These are phyloP conservation scores for Stachybotrys chartarum DNA, from an alignment of 2,329 filamentous ascomycete species.

Conservation along the genomic window DNA sequence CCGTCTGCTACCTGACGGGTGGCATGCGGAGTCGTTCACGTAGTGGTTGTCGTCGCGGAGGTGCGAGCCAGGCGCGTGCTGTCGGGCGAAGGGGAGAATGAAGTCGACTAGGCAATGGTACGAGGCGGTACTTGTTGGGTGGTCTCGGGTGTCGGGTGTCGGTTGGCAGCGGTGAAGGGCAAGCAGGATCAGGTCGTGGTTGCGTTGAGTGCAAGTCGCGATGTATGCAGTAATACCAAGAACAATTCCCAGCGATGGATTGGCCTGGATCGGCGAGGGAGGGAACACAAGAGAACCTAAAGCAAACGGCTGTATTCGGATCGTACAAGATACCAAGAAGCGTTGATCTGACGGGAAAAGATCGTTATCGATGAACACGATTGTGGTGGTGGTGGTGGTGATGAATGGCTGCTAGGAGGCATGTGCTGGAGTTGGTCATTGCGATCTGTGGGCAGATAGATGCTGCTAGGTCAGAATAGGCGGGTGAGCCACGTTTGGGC, in stretches of 20 bases:
- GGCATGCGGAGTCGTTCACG: neutral
- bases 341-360: neutral
- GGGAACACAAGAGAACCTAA: neutral
- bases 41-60: conserved; percentile 3
- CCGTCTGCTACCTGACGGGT: conserved; percentile 17
- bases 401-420: neutral
- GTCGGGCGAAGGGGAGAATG: neutral
- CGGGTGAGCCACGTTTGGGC: neutral
- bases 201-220: no score
- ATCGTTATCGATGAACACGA: neutral
- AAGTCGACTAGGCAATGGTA: neutral
- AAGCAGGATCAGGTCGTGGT: no score
- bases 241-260: neutral
- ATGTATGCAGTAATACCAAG: no score
- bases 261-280: neutral
- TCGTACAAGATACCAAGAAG: neutral
- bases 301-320: neutral
- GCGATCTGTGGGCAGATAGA: neutral
- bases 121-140: no score
- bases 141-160: no score
- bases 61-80: neutral
- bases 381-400: neutral
- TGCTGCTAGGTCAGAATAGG: neutral
- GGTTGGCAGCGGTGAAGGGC: no score
- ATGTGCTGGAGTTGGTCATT: neutral